Evolutionary conservation across 352 stramenopile species (phyloP).

Genomic region (Globisporangium takayamanum): DNA sequence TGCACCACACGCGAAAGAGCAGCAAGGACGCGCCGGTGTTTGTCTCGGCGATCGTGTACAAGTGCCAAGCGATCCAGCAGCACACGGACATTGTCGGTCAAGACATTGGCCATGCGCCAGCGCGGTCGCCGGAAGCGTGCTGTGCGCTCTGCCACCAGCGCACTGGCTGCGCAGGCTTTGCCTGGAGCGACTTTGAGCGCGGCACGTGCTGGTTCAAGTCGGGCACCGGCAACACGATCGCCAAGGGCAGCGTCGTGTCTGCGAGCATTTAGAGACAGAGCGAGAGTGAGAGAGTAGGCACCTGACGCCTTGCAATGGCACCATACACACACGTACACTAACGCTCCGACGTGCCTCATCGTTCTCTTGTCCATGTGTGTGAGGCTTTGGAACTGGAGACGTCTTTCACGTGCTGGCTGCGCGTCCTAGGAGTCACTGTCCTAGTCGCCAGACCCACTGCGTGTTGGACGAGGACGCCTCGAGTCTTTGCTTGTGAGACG

Average conservation of each 20-base stretch:
- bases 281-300: not conserved
- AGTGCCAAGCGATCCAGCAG: slow-evolving; percentile 18
- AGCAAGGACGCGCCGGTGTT: slow-evolving; percentile 6
- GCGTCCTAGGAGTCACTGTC: too few relatives aligned
- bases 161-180: slow-evolving; percentile 21
- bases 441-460: too few relatives aligned
- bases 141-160: slow-evolving; percentile 25
- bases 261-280: slow-evolving; percentile 12
- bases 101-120: slow-evolving; percentile 17
- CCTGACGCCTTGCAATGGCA: too few relatives aligned
- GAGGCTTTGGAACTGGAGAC: too few relatives aligned
- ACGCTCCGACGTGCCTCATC: too few relatives aligned
- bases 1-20: not conserved
- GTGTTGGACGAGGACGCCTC: too few relatives aligned
- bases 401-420: too few relatives aligned
- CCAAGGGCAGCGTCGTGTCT: slow-evolving; percentile 18
- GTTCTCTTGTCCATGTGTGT: too few relatives aligned
- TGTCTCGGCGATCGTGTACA: slow-evolving; percentile 28
- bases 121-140: slow-evolving; percentile 20
- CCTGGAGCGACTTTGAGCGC: slow-evolving; percentile 24
- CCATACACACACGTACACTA: too few relatives aligned
- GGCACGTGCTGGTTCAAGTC: slow-evolving; percentile 39
- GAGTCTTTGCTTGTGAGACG: too few relatives aligned
- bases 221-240: slow-evolving; percentile 4
- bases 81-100: slow-evolving; percentile 21